Base-by-base conservation (phyloP, 2,329 filamentous ascomycete genomes). In the Colletotrichum sp. region DNA sequence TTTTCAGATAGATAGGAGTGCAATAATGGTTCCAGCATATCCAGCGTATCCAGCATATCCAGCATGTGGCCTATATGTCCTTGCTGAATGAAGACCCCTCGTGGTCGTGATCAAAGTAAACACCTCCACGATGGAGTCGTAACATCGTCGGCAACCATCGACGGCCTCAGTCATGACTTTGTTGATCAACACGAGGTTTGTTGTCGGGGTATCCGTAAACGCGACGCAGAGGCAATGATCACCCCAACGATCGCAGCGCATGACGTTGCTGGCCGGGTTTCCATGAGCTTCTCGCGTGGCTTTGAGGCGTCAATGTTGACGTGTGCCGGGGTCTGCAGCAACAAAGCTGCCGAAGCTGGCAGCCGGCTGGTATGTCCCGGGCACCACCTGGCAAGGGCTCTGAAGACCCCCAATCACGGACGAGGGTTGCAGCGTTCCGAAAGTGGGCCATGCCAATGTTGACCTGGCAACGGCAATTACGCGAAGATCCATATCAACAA, bases 401-500 rank as follows among this genome's bases (percentile, higher is more conserved):
- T 63, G 61, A 43, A 34, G 67, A 72, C 66, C 47, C 15, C 12
- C 36, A 43, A 38, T 61, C 36, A 27, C 62, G 68, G 68, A 34
- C 62, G 64, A 71, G 71, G 68, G 71, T 62, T 71, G 55, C 62
- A 66, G 71, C 71, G 71, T 21, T 71, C 71, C 68, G 62, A 73
- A 13, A 33, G 71, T 66, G 62, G 71, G 12, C 1, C 55, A 13
- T 8, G 33, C 7, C 51, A 29, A 36, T 3, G 72, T 74, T 74
- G 72, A 31, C 69, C 70, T 72, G 65, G 63, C 72, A 74, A 74
- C 69, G 36, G 36, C 21, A 64, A 54, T 68, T 72, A 74, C 72
- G 72, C 72, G 72, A 74, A 74, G 72, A 64, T 73, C 58, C 72
- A 73, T 73, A 73, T 74, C 72, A 74, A 74, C 72, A 74, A 74